phyloP scores from a whole-genome alignment of 1,139 yeast species.

The Yamadazyma buinensis region DNA sequence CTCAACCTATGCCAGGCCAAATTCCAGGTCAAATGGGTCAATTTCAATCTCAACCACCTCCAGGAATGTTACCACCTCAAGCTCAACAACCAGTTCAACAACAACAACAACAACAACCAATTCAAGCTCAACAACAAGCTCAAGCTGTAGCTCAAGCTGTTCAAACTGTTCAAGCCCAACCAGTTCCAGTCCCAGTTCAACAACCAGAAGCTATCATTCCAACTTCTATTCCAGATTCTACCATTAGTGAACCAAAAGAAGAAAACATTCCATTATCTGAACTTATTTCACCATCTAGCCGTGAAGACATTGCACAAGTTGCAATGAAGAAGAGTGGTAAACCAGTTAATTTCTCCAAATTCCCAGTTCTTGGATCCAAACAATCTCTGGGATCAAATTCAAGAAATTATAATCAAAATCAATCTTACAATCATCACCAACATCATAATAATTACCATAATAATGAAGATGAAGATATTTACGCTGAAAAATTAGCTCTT shows the following conservation, averaged over 20 bases:
- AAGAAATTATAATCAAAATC: conserved; percentile 17
- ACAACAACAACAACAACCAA: conserved; percentile 4
- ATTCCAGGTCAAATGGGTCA: conserved; percentile 17
- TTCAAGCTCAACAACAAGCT: conserved; percentile 14
- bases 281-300: conserved; percentile 10
- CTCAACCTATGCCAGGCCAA: conserved; percentile 3
- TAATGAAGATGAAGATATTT: conserved; percentile 6
- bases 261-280: conserved; percentile 13
- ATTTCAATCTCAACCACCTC: conserved; percentile 16
- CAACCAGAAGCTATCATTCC: conserved; percentile 19
- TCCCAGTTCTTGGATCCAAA: conserved; percentile 51
- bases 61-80: conserved; percentile 8
- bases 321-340: conserved; percentile 16
- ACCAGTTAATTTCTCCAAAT: conserved; percentile 41
- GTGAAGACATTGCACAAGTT: conserved; percentile 9
- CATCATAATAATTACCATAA: conserved; percentile 10
- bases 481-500: conserved; percentile 25
- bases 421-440: conserved; percentile 13
- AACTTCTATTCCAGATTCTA: conserved; percentile 7
- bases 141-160: conserved; percentile 12
- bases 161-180: conserved; percentile 15
- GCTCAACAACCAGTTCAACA: conserved; percentile 1
- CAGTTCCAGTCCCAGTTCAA: conserved; percentile 15
- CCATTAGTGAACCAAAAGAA: background rate
- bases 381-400: conserved; percentile 7